These are phyloP conservation scores for Fusarium pseudograminearum DNA, from an alignment of 2,329 filamentous ascomycete species.

Conservation along the genomic window DNA sequence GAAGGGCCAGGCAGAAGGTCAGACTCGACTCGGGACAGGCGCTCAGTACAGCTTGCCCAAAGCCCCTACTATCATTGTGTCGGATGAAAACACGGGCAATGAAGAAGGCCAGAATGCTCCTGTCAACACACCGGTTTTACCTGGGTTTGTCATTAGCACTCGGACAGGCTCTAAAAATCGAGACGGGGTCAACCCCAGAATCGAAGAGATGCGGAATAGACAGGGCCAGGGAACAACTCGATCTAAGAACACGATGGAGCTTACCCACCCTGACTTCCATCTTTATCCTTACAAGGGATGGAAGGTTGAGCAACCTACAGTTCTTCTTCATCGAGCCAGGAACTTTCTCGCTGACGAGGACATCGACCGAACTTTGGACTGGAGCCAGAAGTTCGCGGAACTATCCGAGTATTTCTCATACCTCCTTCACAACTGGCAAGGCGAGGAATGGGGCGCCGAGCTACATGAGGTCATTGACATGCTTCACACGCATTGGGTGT, in stretches of 20 bases:
- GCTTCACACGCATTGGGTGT: conserved; percentile 52
- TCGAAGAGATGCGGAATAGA: background rate
- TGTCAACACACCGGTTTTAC: conserved; percentile 2
- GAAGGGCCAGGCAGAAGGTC: background rate
- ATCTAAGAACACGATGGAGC: background rate
- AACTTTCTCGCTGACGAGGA: conserved; percentile 65
- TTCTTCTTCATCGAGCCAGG: conserved; percentile 50
- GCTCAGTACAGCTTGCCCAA: background rate
- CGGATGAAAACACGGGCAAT: background rate
- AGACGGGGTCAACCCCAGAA: background rate
- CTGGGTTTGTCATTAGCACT: conserved; percentile 31
- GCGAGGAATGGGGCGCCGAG: conserved; percentile 48
- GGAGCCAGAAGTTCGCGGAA: conserved; percentile 54
- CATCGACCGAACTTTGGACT: conserved; percentile 55
- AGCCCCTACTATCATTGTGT: background rate
- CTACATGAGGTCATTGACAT: conserved; percentile 51
- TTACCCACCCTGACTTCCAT: background rate
- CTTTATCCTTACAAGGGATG: conserved; percentile 52
- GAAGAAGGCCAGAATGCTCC: background rate
- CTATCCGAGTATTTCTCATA: conserved; percentile 56
- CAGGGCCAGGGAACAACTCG: conserved; percentile 7
- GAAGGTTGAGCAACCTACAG: conserved; percentile 50
- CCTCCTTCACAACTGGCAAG: conserved; percentile 43
- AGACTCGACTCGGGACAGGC: background rate
- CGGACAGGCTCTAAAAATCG: background rate